Conservation (phyloP, 805 yeast species). For the Brettanomyces sp. region DNA sequence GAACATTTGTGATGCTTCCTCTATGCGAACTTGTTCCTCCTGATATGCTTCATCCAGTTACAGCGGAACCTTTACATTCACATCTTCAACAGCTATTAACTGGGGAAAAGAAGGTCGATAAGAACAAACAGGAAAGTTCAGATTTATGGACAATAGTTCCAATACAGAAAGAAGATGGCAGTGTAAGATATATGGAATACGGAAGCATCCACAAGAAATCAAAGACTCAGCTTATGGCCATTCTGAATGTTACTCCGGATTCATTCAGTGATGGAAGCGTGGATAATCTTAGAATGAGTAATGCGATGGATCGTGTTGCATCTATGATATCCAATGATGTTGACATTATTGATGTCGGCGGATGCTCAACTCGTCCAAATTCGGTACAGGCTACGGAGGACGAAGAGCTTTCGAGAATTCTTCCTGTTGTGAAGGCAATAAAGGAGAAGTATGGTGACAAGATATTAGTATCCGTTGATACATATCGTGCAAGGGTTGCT, state of each 20-base stretch:
- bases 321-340: slow-evolving; percentile 51
- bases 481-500: slow-evolving; percentile 75
- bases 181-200: slow-evolving; percentile 26
- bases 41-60: slow-evolving; percentile 65
- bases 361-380: slow-evolving; percentile 89
- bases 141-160: slow-evolving; percentile 46
- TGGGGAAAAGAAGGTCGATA: slow-evolving; percentile 15
- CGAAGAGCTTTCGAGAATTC: slow-evolving; percentile 64
- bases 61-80: slow-evolving; percentile 68
- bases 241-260: slow-evolving; percentile 86
- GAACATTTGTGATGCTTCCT: slow-evolving; percentile 87
- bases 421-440: slow-evolving; percentile 59
- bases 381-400: slow-evolving; percentile 48
- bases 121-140: slow-evolving; percentile 38
- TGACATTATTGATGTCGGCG: slow-evolving; percentile 84
- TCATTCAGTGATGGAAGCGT: slow-evolving; percentile 89
- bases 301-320: slow-evolving; percentile 36
- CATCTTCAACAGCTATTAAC: slow-evolving; percentile 43
- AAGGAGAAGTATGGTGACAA: slow-evolving; percentile 28
- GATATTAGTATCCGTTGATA: slow-evolving; percentile 72
- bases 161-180: slow-evolving; percentile 11
- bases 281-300: slow-evolving; percentile 26
- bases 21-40: slow-evolving; percentile 72
- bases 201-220: slow-evolving; percentile 32
- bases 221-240: slow-evolving; percentile 74